Evolutionary conservation across 352 stramenopile genomes (phyloP).

Genomic region (Globisporangium ultimum): DNA sequence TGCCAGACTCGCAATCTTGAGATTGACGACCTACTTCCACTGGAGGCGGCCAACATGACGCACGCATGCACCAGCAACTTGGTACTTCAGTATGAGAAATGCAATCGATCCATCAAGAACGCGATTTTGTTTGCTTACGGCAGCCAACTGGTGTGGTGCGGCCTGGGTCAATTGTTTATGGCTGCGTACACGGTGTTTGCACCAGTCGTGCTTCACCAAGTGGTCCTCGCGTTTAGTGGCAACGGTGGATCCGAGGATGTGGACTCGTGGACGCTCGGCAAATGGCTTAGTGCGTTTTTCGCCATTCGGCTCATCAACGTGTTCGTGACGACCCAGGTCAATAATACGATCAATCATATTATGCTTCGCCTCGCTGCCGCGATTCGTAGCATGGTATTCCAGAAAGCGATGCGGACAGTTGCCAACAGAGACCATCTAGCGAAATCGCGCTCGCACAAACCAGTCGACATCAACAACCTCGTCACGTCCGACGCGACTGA

Average conservation of each 20-base stretch:
- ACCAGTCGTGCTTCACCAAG: constrained; percentile 15
- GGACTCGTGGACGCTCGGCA: not conserved
- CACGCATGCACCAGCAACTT: not conserved
- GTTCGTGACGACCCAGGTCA: constrained; percentile 14
- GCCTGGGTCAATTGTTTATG: constrained; percentile 6
- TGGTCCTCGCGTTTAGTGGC: constrained; percentile 7
- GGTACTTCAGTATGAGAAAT: not conserved
- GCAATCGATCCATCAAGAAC: not conserved
- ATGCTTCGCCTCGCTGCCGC: constrained; percentile 5
- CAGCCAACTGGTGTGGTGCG: constrained; percentile 1
- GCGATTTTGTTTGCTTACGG: constrained; percentile 6
- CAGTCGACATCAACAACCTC: constrained; percentile 12
- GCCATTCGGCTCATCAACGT: constrained; percentile 4
- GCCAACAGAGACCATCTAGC: too few species aligned
- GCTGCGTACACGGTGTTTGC: constrained; percentile 9
- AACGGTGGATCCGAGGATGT: not conserved
- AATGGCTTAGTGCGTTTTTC: constrained; percentile 7
- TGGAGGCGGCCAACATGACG: constrained; percentile 1
- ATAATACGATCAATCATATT: constrained; percentile 3
- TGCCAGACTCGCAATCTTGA: constrained; percentile 2
- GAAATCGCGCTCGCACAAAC: not conserved
- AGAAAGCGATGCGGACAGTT: constrained; percentile 10
- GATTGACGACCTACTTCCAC: constrained; percentile 3
- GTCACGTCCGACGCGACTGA: constrained; percentile 10
- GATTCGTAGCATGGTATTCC: constrained; percentile 9